phyloP scores from a whole-genome alignment of 495 filamentous ascomycete species.

The Aspergillus funiculosus region DNA sequence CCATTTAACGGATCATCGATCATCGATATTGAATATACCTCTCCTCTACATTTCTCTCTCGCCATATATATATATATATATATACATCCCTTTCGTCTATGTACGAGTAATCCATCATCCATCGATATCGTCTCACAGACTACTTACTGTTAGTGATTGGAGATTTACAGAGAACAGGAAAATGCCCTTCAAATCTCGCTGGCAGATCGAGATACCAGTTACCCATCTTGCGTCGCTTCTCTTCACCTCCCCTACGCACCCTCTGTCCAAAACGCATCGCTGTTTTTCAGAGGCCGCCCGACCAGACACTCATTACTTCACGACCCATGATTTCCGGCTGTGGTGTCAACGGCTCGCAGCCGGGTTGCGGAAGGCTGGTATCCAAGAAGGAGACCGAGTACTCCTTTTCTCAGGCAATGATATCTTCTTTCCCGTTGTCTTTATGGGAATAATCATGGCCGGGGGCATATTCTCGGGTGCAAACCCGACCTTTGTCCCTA shows the following conservation, averaged over 20 bases:
- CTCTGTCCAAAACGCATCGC: conserved; percentile 38
- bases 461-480: conserved; percentile 76
- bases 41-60: no score
- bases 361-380: conserved; percentile 59
- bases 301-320: conserved; percentile 52
- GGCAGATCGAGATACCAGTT: conserved; percentile 43
- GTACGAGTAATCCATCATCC: no score
- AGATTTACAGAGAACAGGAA: conserved; percentile 12
- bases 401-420: conserved; percentile 67
- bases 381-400: conserved; percentile 64
- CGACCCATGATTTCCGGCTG: conserved; percentile 54
- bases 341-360: conserved; percentile 67
- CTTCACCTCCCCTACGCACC: conserved; percentile 42
- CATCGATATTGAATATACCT: no score
- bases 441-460: conserved; percentile 69
- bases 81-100: no score
- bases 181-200: conserved; percentile 52
- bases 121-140: no score
- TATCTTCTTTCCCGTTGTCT: conserved; percentile 65
- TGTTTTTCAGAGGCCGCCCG: conserved; percentile 51
- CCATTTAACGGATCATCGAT: no score
- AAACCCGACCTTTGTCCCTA: conserved; percentile 65
- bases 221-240: conserved; percentile 46
- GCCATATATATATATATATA: no score
- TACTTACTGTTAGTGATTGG: no score